Base-by-base conservation (phyloP, 2,329 filamentous ascomycete genomes). In the Alternaria incomplexa region DNA sequence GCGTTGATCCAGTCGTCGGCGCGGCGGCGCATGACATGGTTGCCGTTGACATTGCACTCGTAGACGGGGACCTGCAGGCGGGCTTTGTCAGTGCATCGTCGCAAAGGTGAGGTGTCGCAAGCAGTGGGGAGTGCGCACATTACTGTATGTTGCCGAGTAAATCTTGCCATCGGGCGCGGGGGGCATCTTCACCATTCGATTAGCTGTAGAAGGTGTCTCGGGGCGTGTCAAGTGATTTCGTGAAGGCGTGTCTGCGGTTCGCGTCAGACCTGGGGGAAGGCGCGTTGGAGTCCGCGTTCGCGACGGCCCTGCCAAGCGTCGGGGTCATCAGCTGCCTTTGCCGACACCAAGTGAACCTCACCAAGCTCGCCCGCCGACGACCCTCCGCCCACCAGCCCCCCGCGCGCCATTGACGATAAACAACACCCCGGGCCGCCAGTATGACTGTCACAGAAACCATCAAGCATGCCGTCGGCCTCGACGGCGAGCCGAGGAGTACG, bases 1-100 rank as follows among this genome's bases (percentile, higher is more conserved):
- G 96, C 96, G 85, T 99, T 99, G 83, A 99, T 96, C 93, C 95
- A 99, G 81, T 98, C 90, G 80, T 99, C 96, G 56, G 89, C 88
- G 63, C 95, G 90, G 54, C 96, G 89, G 80, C 96, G 91, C 96
- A 99, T 99, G 69, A 98, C 92, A 92, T 97, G 93, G 77, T 96
- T 93, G 69, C 85, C 86, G 36, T 90, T 93, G 73, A 97, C 90
- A 79, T 96, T 93, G 81, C 89, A 96, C 78, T 98, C 96, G 79
- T 96, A 97, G 11, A 98, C 95, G 36, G 95, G 95, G 65, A 97
- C 93, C 93, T 97, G 36, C 36, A 40, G 36, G 36, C 36, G 75
- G 60, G 61, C 54, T 17, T 53, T 61, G 64, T 71, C 56, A 73
- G 61, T 60, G 64, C 51, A 68, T 61, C 66, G 63, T 63, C 56